A percentile compares a stretch with the other conserved stretches of the same genome.
These are phyloP conservation scores for Solanum appendiculatum DNA, from an alignment of 257 asterid genomes.

Conservation along the genomic window DNA sequence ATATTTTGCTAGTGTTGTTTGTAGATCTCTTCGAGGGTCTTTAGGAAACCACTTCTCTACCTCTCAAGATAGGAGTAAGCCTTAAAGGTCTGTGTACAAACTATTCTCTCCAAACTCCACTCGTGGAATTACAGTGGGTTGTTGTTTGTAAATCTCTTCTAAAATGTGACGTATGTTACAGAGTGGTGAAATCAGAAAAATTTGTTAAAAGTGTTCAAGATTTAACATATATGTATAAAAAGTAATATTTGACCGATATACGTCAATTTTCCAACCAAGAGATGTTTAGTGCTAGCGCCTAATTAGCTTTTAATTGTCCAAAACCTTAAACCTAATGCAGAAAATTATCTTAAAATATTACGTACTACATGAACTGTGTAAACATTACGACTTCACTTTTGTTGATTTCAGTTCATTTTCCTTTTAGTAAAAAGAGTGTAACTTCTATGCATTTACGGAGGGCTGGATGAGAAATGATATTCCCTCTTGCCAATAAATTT, in stretches of 20 bases:
- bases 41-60: not conserved
- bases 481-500: no score
- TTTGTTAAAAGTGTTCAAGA: not conserved
- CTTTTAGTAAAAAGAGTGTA: not conserved
- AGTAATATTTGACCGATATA: not conserved
- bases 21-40: not conserved
- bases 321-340: not conserved
- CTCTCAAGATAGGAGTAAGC: not conserved
- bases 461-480: no score
- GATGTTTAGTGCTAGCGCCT: not conserved
- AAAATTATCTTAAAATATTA: not conserved
- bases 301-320: not conserved
- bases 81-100: not conserved
- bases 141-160: not conserved
- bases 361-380: not conserved
- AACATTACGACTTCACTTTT: not conserved
- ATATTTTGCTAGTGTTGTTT: not conserved
- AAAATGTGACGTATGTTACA: not conserved
- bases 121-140: not conserved
- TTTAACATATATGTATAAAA: not conserved
- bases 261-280: not conserved
- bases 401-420: not conserved
- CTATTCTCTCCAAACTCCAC: not conserved
- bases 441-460: not conserved
- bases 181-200: not conserved